Conservation (phyloP, 2,329 filamentous ascomycete species). For the Diaporthe ampelina region DNA sequence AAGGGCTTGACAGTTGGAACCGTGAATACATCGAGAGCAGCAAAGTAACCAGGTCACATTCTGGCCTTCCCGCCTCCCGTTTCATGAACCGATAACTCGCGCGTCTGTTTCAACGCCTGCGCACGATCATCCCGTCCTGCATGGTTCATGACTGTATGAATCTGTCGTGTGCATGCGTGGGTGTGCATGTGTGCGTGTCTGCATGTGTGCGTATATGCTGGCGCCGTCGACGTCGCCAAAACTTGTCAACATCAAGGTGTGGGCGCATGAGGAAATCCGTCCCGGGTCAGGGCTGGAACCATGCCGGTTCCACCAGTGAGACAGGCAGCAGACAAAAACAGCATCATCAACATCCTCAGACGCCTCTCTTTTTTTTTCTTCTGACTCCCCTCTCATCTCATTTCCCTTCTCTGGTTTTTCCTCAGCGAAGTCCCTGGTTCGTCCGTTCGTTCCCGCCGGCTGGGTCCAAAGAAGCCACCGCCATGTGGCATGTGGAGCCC, state of each 20-base stretch:
- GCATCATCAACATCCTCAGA: conserved; percentile 31
- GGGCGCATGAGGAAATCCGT: conserved; percentile 5
- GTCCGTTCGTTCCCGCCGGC: conserved; percentile 12
- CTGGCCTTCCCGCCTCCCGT: conserved; percentile 8
- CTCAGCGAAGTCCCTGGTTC: conserved; percentile 18
- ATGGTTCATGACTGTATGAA: background rate
- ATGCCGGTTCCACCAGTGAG: conserved; percentile 24
- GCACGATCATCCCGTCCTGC: background rate
- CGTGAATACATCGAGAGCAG: no score
- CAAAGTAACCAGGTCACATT: background rate
- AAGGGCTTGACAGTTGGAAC: background rate
- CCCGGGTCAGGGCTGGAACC: conserved; percentile 27
- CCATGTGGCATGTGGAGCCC: conserved; percentile 41
- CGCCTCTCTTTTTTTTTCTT: background rate
- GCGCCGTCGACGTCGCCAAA: conserved; percentile 1
- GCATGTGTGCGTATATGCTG: background rate
- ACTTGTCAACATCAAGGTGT: background rate
- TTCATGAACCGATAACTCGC: conserved; percentile 34
- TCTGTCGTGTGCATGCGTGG: background rate
- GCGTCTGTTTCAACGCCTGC: conserved; percentile 10
- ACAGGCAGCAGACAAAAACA: conserved; percentile 12
- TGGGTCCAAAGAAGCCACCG: conserved; percentile 29
- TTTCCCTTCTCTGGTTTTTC: background rate
- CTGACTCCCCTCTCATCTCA: background rate
- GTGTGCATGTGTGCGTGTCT: background rate